Evolutionary conservation across 225 moss, liverwort and hornwort species (phyloP), one percentile per base, ranked within the genome.

Genomic region (Bryoerythrophyllum caledonicum): DNA sequence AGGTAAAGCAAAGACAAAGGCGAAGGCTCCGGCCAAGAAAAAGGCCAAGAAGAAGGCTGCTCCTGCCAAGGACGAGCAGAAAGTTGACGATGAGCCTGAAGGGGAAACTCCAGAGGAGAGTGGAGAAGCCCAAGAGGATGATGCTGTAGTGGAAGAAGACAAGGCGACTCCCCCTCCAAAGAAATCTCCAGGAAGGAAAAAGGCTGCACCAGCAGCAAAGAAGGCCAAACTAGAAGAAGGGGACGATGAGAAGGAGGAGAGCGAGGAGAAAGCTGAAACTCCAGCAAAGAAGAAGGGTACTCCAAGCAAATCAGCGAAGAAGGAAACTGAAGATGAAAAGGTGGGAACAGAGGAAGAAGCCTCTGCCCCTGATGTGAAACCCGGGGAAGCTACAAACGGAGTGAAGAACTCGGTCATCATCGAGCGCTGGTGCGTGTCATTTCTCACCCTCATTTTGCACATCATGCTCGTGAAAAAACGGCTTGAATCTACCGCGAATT

Each of bases 321-420:
- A 46, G 60, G 30, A 62, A 13, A 54, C 65, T 69, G 81, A 81
- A 34, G 81, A 54, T 59, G 63, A 66, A 70, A 73, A 69, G 2
- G 70, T 80, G 70, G 73, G 32, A 28, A 23, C 35, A 28, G 74
- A 32, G 44, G 76, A 79, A 38, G 76, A 79, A 46, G 76, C 32
- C 49, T 37, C 68, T 75, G 55, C 63, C 57, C 7, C 67, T 30
- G 71, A 80, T 67, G 72, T 24, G 7, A 55, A 83, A 75, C 28
- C 21, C 5, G 44, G 37, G 28, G 68, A 73, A 73, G 65, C 73
- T 67, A 67, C 74, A 40, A 76, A 81, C 64, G 82, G 84, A 68
- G 46, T 54, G 49, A 59, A 82, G 75, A 85, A 84, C 51, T 82
- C 75, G 78, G 78, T 87, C 65, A 80, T 87, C 71, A 87, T 87